A percentile compares a stretch with the other conserved stretches of the same genome.
Evolutionary conservation across 495 filamentous ascomycete species (phyloP).

Genomic region (Podospora pseudoanserina): DNA sequence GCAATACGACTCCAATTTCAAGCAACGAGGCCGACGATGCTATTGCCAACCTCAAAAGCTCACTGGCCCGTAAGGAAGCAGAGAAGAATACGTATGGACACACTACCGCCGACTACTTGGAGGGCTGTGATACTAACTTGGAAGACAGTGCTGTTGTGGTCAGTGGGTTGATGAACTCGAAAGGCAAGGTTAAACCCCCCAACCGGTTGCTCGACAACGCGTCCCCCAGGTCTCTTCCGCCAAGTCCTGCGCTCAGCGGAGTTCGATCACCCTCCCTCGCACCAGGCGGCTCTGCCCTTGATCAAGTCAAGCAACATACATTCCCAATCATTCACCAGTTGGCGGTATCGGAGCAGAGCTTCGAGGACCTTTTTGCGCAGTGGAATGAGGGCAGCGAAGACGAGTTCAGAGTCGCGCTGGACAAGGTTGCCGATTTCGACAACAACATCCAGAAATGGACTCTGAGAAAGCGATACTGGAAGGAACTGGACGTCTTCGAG

Average conservation of each 20-base stretch:
- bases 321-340: slow-evolving; percentile 71
- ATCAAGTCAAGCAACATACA: slow-evolving; percentile 51
- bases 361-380: slow-evolving; percentile 53
- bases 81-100: slow-evolving; percentile 54
- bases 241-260: slow-evolving; percentile 58
- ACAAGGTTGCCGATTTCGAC: slow-evolving; percentile 57
- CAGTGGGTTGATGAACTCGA: slow-evolving; percentile 33
- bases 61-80: slow-evolving; percentile 34
- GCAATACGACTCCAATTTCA: not conserved
- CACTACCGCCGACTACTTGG: not conserved
- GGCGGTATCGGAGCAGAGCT: slow-evolving; percentile 57
- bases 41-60: slow-evolving; percentile 37
- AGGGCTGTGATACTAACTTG: slow-evolving; percentile 19
- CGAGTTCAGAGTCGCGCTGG: slow-evolving; percentile 53
- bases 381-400: slow-evolving; percentile 54
- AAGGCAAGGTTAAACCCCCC: slow-evolving; percentile 33
- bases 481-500: slow-evolving; percentile 78
- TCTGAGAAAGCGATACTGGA: slow-evolving; percentile 67
- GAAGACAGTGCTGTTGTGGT: slow-evolving; percentile 32
- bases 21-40: slow-evolving; percentile 18
- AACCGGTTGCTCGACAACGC: slow-evolving; percentile 38
- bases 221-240: slow-evolving; percentile 56
- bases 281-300: slow-evolving; percentile 52
- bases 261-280: slow-evolving; percentile 48
- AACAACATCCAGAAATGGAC: slow-evolving; percentile 58